A percentile compares a stretch with the other conserved stretches of the same genome.
These are phyloP conservation scores for Blechomonas ayalai DNA, from an alignment of 208 protist genomes.

Conservation along the genomic window DNA sequence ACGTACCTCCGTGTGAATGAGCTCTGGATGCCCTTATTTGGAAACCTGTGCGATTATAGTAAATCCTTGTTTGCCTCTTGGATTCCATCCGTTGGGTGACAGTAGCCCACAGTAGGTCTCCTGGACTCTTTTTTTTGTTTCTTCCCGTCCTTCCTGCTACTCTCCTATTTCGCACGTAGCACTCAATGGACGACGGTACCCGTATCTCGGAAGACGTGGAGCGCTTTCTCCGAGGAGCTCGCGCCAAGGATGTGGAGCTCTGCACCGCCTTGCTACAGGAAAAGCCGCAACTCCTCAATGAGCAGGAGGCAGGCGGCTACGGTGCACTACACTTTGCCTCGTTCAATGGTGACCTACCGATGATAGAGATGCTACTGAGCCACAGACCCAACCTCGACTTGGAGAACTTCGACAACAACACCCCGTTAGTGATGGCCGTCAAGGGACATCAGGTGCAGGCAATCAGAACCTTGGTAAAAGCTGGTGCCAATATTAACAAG, in stretches of 20 bases:
- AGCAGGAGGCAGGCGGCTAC: constrained; percentile 74
- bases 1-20: too few relatives aligned
- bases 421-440: constrained; percentile 77
- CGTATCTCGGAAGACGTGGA: constrained; percentile 80
- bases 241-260: constrained; percentile 32
- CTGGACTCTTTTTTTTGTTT: neutral
- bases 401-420: constrained; percentile 83
- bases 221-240: constrained; percentile 68
- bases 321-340: constrained; percentile 84
- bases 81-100: too few relatives aligned
- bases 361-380: constrained; percentile 61
- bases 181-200: constrained; percentile 72
- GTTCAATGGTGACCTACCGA: constrained; percentile 70
- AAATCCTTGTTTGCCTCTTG: too few relatives aligned
- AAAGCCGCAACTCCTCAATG: constrained; percentile 51
- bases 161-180: constrained; percentile 2
- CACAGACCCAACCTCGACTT: constrained; percentile 45
- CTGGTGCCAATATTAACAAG: constrained; percentile 66
- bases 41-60: too few relatives aligned
- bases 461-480: constrained; percentile 49
- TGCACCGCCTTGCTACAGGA: constrained; percentile 48
- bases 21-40: too few relatives aligned
- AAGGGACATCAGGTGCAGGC: constrained; percentile 56
- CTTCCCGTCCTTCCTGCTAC: constrained; percentile 5
- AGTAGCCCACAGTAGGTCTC: too few relatives aligned